Evolutionary conservation across 768 basidiomycete species (phyloP).

Genomic region (Suillus alpinus): DNA sequence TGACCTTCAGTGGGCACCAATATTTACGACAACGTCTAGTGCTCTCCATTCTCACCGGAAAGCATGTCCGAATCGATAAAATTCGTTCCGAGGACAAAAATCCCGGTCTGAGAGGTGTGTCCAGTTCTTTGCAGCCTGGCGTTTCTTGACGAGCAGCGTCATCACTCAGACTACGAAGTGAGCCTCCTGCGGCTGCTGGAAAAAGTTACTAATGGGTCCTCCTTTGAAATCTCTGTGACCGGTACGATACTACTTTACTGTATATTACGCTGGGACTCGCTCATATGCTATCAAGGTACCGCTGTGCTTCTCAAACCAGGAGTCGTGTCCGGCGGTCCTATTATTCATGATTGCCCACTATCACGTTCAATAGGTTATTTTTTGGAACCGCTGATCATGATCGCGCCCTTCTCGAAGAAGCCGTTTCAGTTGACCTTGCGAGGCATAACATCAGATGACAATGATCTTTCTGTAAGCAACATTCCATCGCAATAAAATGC

Average conservation of each 20-base stretch:
- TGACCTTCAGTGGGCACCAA: slow-evolving; percentile 77
- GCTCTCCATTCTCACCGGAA: slow-evolving; percentile 87
- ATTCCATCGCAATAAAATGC: slow-evolving; percentile 6
- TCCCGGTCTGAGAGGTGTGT: slow-evolving; percentile 85
- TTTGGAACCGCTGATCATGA: slow-evolving; percentile 83
- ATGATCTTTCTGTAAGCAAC: slow-evolving; percentile 78
- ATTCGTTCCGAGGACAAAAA: slow-evolving; percentile 92
- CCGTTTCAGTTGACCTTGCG: slow-evolving; percentile 76
- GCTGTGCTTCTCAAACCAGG: slow-evolving; percentile 91
- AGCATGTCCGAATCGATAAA: slow-evolving; percentile 76
- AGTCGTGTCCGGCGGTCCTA: slow-evolving; percentile 76
- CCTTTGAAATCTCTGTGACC: slow-evolving; percentile 95
- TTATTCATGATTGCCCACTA: slow-evolving; percentile 85
- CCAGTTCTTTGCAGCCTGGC: not conserved
- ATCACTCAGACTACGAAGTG: slow-evolving; percentile 79
- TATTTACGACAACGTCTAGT: slow-evolving; percentile 83
- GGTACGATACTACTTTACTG: slow-evolving; percentile 43
- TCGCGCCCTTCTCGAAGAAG: slow-evolving; percentile 92
- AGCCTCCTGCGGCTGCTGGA: slow-evolving; percentile 85
- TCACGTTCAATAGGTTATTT: slow-evolving; percentile 93
- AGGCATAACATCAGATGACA: slow-evolving; percentile 91
- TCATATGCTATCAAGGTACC: slow-evolving; percentile 57
- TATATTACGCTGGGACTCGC: not conserved
- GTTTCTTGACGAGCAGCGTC: slow-evolving; percentile 1
- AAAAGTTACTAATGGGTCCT: slow-evolving; percentile 88